Evolutionary conservation across 1,284 basidiomycete species (phyloP), one percentile per base, ranked within the genome.

Genomic region (Phellinidium pouzarii): DNA sequence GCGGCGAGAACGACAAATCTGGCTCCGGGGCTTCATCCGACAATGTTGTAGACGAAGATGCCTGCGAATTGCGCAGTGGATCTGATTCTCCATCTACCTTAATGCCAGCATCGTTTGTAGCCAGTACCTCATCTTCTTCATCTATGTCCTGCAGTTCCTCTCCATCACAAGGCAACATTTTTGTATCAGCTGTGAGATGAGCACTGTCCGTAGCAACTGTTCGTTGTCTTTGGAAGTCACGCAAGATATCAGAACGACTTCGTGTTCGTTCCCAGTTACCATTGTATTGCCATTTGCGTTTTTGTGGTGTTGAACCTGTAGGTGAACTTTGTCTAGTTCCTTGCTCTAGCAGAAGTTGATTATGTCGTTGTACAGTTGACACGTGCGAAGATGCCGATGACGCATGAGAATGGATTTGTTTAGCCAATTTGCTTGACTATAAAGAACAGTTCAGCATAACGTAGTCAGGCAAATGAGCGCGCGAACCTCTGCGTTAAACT

Each of bases 231-330:
- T 40, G 44, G 25, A 23, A 47, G 17, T 53, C 52, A 12, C 44
- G 41, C 19, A 57, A 34, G 6, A 57, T 20, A 19, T 53, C 67
- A 4, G 82, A 78, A 26, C 87, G 77, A 55, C 67, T 74, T 57
- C 76, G 71, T 6, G 86, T 87, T 51, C 84, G 66, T 43, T 80
- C 74, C 85, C 88, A 89, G 49, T 78, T 67, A 55, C 86, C 82
- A 4, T 73, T 69, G 58, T 82, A 84, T 54, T 81, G 68, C 79
- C 82, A 85, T 31, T 66, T 67, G 37, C 83, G 80, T 69, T 87
- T 90, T 41, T 76, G 77, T 23, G 88, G 88, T 3, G 87, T 91
- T 50, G 67, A 68, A 7, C 87, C 87, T 8, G 82, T 86, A 2
- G 82, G 68, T 26, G 68, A 64, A 59, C 87, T 87, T 52, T 82